Conservation (phyloP, 2,329 filamentous ascomycete genomes). For the Ophiocordyceps camponoti-rufipedis region DNA sequence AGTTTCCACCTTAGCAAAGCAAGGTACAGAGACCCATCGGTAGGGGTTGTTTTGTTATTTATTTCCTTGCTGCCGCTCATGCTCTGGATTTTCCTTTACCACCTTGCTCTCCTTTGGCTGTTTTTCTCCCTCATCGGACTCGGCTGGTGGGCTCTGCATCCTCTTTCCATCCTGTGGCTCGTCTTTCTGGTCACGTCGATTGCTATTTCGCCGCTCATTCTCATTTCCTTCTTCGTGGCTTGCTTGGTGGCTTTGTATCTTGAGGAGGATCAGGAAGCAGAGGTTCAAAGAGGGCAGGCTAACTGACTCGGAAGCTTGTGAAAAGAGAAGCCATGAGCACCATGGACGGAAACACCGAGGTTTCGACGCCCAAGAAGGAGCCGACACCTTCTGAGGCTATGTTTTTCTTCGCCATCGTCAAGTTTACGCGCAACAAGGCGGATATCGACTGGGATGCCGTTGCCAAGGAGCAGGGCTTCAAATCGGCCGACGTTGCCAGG, state of each 20-base stretch:
- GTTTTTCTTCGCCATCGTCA: slow-evolving; percentile 26
- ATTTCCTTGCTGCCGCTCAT: not conserved
- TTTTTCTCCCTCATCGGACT: not conserved
- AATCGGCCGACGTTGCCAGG: slow-evolving; percentile 25
- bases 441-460: slow-evolving; percentile 30
- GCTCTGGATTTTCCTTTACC: not conserved
- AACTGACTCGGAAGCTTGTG: too few species aligned
- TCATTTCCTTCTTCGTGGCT: not conserved
- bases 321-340: not conserved
- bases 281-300: too few species aligned
- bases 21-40: too few species aligned
- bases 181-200: not conserved
- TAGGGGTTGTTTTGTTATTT: too few species aligned
- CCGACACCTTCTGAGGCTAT: slow-evolving; percentile 22
- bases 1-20: too few species aligned
- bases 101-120: not conserved
- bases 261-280: not conserved
- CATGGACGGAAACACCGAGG: slow-evolving; percentile 11
- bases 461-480: slow-evolving; percentile 22
- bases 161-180: not conserved
- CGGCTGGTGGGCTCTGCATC: not conserved
- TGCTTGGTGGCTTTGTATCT: not conserved
- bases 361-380: slow-evolving; percentile 10
- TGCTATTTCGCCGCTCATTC: not conserved
- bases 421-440: slow-evolving; percentile 22